Evolutionary conservation across 2,329 filamentous ascomycete genomes (phyloP), one percentile per base, ranked within the genome.

Genomic region (Aureobasidium sp.): DNA sequence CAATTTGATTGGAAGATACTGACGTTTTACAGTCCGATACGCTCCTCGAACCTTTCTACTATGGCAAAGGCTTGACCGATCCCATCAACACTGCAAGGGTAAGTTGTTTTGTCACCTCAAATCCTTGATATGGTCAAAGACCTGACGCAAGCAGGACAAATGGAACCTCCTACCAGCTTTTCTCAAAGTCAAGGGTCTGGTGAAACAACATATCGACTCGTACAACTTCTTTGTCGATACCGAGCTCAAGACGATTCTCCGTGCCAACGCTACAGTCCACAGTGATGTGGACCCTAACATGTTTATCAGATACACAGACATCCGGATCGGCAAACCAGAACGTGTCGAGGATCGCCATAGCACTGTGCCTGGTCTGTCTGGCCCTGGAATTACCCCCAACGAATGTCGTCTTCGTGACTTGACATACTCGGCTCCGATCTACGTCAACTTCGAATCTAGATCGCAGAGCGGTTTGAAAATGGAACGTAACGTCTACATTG

Each of bases 141-240:
- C 3, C 42, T 55, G 27, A 57, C 25, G 3, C 17, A 20, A 17
- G 9, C 68, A 89, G 70, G 94, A 99, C 79, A 99, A 99, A 81
- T 97, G 93, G 85, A 96, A 97, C 74, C 81, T 99, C 45, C 78
- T 99, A 31, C 95, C 94, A 0, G 94, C 94, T n/a, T 99, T 99
- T 75, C 79, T 99, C 63, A 97, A 97, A 76, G 92, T 97, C 70
- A 99, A 99, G 77, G 92, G 92, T 62, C 81, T 97, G 62, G 92
- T 97, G 59, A 97, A 97, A 76, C 93, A 97, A 80, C 92, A 97
- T 75, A 93, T 96, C 72, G 95, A 99, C 78, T 97, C 94, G 27
- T 99, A 95, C 82, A 97, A 99, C 77, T 96, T 94, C 77, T 97
- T 99, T 70, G 89, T 97, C 67, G 91, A 99, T 69, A 89, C 95